A percentile compares a stretch with the other conserved stretches of the same genome.
Evolutionary conservation across 2,329 filamentous ascomycete genomes (phyloP).

Genomic region (Byssothecium circinans): DNA sequence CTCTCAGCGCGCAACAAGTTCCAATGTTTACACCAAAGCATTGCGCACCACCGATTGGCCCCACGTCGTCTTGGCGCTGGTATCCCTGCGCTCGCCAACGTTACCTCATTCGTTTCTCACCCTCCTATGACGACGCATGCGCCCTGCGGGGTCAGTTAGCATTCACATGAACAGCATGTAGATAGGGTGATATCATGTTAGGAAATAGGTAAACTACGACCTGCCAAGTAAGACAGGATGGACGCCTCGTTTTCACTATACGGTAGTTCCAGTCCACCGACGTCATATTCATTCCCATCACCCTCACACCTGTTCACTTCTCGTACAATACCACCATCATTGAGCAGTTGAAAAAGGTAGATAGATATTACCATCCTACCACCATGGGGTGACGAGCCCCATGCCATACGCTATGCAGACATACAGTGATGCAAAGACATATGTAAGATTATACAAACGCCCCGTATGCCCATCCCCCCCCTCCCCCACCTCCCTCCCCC

Average conservation of each 20-base stretch:
- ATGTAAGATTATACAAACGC: neutral
- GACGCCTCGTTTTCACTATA: too few species aligned
- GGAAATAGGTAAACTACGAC: too few species aligned
- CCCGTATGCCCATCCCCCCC: neutral
- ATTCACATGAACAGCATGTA: too few species aligned
- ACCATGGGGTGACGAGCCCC: neutral
- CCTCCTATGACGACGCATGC: neutral
- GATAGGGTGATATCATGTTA: too few species aligned
- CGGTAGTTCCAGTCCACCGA: too few species aligned
- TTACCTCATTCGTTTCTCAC: neutral
- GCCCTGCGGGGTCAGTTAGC: too few species aligned
- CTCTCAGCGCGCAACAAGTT: neutral
- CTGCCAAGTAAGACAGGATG: too few species aligned
- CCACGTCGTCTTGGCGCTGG: conserved; percentile 4
- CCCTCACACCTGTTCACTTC: too few species aligned
- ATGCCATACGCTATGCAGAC: neutral
- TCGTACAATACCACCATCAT: too few species aligned
- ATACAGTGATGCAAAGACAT: neutral
- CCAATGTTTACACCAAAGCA: neutral
- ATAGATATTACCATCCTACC: neutral
- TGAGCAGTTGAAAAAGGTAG: neutral
- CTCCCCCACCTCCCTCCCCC: too few species aligned
- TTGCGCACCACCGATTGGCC: conserved; percentile 7
- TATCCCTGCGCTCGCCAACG: neutral
- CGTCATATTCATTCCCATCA: too few species aligned